Conservation (phyloP, 1,139 yeast species). For the Candida sanyaensis region DNA sequence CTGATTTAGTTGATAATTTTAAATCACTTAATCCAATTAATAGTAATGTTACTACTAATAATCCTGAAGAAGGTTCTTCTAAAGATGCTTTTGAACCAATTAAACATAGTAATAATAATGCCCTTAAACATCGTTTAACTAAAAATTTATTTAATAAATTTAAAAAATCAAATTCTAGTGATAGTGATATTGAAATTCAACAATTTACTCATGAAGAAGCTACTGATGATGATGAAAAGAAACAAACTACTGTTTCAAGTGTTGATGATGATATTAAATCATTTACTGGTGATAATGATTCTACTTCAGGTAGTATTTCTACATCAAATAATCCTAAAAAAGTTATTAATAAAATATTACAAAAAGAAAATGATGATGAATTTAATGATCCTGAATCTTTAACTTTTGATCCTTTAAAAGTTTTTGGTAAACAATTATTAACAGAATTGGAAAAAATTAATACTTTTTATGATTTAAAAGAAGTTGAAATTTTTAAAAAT, state of each 20-base stretch:
- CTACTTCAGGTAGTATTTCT: conserved; percentile 21
- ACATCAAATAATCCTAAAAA: not conserved
- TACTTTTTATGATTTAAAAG: conserved; percentile 53
- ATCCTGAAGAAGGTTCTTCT: conserved; percentile 1
- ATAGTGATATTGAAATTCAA: conserved; percentile 10
- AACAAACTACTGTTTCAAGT: not conserved
- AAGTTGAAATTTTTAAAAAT: conserved; percentile 46
- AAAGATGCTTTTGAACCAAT: not conserved
- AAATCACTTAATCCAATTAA: not conserved
- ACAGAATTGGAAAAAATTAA: conserved; percentile 58
- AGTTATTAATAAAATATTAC: not conserved
- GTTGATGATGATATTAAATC: conserved; percentile 15
- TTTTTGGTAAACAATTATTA: conserved; percentile 54
- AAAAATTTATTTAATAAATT: conserved; percentile 11
- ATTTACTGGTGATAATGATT: conserved; percentile 28
- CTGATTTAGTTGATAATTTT: conserved; percentile 26
- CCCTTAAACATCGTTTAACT: conserved; percentile 14
- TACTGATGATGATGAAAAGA: conserved; percentile 12
- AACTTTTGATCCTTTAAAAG: conserved; percentile 45
- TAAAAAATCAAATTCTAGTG: conserved; percentile 3
- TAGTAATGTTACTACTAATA: too few species aligned
- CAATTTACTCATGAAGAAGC: conserved; percentile 1
- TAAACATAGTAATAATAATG: not conserved
- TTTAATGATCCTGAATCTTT: conserved; percentile 19
- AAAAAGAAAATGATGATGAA: conserved; percentile 8